These are phyloP conservation scores for Karstenula rhodostoma DNA, from an alignment of 2,329 filamentous ascomycete genomes.

Conservation along the genomic window DNA sequence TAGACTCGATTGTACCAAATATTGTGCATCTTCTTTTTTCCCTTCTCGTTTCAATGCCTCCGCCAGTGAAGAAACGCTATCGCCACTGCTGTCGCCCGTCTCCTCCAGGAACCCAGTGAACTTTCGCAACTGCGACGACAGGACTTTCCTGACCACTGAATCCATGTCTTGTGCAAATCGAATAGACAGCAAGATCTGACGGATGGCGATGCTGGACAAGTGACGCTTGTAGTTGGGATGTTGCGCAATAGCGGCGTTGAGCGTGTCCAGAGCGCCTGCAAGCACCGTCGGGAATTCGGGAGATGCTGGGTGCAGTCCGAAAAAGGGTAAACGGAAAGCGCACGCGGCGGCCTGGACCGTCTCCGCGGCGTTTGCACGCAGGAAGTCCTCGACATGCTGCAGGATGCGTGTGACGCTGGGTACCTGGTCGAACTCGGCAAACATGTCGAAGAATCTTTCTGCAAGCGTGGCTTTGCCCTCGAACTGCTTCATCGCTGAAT, in stretches of 20 bases:
- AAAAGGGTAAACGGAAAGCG: constrained; percentile 73
- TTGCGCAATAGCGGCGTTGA: constrained; percentile 62
- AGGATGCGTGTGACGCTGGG: constrained; percentile 72
- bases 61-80: constrained; percentile 34
- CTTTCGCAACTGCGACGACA: constrained; percentile 53
- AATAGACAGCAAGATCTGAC: constrained; percentile 58
- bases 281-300: constrained; percentile 77
- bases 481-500: constrained; percentile 81
- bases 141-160: constrained; percentile 61
- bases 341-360: constrained; percentile 69
- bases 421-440: constrained; percentile 72
- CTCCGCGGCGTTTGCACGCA: constrained; percentile 67
- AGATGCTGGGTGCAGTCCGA: constrained; percentile 69
- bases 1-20: constrained; percentile 34
- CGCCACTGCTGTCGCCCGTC: constrained; percentile 27
- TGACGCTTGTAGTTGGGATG: constrained; percentile 42
- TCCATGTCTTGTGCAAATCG: constrained; percentile 58
- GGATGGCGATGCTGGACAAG: constrained; percentile 58
- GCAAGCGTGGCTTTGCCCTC: constrained; percentile 72
- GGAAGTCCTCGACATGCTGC: constrained; percentile 73
- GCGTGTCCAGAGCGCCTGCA: constrained; percentile 67
- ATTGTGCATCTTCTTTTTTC: constrained; percentile 36
- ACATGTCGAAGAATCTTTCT: constrained; percentile 81
- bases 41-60: constrained; percentile 36
- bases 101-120: constrained; percentile 40